Evolutionary conservation across 257 asterid genomes (phyloP), one percentile per base, ranked within the genome.

Genomic region (Solanum piurae): DNA sequence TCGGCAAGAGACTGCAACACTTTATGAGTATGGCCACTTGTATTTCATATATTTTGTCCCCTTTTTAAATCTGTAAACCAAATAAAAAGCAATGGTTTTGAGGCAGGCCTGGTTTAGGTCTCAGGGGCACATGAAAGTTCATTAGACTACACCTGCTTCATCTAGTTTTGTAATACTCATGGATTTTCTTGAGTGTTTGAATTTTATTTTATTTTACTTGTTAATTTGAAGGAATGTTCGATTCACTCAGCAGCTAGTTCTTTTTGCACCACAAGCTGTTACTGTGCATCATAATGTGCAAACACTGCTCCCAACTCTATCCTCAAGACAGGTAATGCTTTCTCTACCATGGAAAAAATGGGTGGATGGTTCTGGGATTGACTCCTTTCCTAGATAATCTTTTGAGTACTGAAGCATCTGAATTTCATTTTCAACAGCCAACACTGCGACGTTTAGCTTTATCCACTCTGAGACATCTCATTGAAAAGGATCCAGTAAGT

Each of bases 401-500:
- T 84, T 76, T 74, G 86, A 86, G 27, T 82, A 31, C 87, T 89
- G 87, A 92, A 89, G 69, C 82, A 38, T 89, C 77, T 76, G 86
- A 83, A 58, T 84, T 89, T 91, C 66, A 58, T 89, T 86, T 89
- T 66, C 92, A 89, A 88, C 95, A 97, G 99, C 99, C 99, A 31
- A 92, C 95, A 83, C 95, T 97, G 92, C 92, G 99, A 86, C 96
- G 93, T 91, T 95, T 96, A 80, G 99, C 99, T 91, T 91, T 97
- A 73, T 94, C 98, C 88, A 97, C 99, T 86, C 93, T 97, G 86
- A 93, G 99, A 49, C 99, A 97, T 94, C 99, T 97, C 79, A 93
- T 97, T 89, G 99, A 97, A 90, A 97, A 96, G 91, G 99, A 97
- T 89, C 98, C 98, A 95, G 99, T 97, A 86, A 93, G 99, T 94